These are phyloP conservation scores for Leishmania major DNA, from an alignment of 208 protist genomes.

Conservation along the genomic window DNA sequence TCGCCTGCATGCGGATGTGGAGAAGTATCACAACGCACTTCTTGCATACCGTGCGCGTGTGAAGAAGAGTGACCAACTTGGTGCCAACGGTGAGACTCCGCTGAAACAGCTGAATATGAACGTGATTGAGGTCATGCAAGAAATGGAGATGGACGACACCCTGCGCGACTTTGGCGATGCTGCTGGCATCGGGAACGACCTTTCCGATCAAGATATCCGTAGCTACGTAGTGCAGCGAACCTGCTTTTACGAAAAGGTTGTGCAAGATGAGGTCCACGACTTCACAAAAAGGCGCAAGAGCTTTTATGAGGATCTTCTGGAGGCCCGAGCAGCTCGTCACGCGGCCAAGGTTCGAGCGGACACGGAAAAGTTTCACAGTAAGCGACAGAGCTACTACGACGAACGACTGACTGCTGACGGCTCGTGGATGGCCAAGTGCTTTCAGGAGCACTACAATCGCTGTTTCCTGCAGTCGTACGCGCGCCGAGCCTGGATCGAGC, in stretches of 20 bases:
- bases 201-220: constrained; percentile 50
- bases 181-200: constrained; percentile 33
- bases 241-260: constrained; percentile 50
- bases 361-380: constrained; percentile 41
- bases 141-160: constrained; percentile 30
- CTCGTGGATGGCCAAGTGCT: constrained; percentile 45
- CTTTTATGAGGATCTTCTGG: constrained; percentile 61
- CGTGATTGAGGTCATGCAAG: constrained; percentile 18
- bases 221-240: constrained; percentile 46
- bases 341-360: constrained; percentile 45
- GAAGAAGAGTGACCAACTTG: constrained; percentile 1
- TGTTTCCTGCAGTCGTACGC: constrained; percentile 58
- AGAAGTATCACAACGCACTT: constrained; percentile 45
- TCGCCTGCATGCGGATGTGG: constrained; percentile 35
- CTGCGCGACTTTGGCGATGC: constrained; percentile 41
- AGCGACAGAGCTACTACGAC: constrained; percentile 43
- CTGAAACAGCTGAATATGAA: constrained; percentile 39
- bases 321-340: constrained; percentile 45
- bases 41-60: constrained; percentile 30
- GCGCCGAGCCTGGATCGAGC: constrained; percentile 37
- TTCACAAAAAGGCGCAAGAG: constrained; percentile 36
- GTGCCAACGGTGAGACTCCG: not conserved
- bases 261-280: constrained; percentile 41
- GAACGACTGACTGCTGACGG: constrained; percentile 33
- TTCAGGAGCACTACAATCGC: constrained; percentile 56